phyloP scores from a whole-genome alignment of 352 stramenopile genomes.

The Phytophthora parvispora region DNA sequence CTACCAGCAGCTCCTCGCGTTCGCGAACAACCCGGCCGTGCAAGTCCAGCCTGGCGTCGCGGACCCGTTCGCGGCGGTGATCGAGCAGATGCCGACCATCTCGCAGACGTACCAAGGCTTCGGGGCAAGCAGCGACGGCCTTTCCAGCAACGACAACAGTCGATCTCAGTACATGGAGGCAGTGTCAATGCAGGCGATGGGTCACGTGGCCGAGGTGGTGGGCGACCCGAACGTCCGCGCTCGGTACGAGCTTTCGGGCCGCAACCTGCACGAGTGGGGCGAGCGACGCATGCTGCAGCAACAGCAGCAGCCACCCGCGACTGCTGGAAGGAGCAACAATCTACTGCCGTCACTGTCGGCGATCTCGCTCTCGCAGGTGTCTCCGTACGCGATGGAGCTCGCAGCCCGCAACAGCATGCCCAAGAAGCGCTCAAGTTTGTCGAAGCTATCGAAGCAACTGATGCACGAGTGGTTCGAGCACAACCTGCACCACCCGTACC shows the following conservation, averaged over 20 bases:
- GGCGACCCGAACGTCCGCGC: constrained; percentile 34
- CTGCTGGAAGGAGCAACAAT: background rate
- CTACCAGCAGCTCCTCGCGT: constrained; percentile 36
- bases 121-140: constrained; percentile 4
- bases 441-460: constrained; percentile 77
- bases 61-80: constrained; percentile 31
- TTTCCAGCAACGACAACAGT: constrained; percentile 10
- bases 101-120: constrained; percentile 5
- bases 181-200: constrained; percentile 36
- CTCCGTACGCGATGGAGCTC: constrained; percentile 48
- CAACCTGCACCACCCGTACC: constrained; percentile 88
- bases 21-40: constrained; percentile 29
- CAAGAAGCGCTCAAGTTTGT: constrained; percentile 85
- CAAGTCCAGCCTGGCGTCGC: background rate
- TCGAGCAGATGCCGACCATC: constrained; percentile 41
- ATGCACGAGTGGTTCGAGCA: constrained; percentile 88
- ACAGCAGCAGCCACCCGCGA: constrained; percentile 2
- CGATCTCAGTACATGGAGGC: constrained; percentile 33
- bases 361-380: constrained; percentile 34
- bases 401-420: constrained; percentile 39
- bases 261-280: constrained; percentile 45
- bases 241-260: constrained; percentile 36
- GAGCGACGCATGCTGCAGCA: constrained; percentile 38
- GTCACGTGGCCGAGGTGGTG: constrained; percentile 18
- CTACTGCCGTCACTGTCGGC: constrained; percentile 11